Evolutionary conservation across 257 asterid species (phyloP).

Genomic region (Solanum piurae): DNA sequence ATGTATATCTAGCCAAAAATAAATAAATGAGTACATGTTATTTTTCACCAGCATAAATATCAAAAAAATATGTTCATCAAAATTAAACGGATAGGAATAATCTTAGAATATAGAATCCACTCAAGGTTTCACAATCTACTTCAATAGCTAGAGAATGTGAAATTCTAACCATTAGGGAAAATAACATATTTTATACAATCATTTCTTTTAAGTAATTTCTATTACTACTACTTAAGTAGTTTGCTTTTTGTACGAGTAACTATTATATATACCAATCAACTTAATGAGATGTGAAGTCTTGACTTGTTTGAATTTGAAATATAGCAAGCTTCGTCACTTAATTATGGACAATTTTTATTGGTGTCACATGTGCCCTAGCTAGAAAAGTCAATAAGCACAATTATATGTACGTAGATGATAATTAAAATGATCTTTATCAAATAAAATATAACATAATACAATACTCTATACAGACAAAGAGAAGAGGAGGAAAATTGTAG

Average conservation of each 20-base stretch:
- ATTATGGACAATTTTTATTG: background rate
- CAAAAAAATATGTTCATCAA: fast-evolving
- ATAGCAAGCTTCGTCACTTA: background rate
- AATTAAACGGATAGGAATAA: background rate
- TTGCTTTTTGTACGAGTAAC: background rate
- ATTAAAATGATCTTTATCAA: background rate
- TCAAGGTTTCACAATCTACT: background rate
- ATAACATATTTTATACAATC: background rate
- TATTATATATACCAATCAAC: background rate
- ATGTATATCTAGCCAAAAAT: background rate
- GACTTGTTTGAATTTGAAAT: background rate
- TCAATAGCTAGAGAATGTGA: background rate
- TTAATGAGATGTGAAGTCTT: background rate
- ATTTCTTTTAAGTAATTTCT: background rate
- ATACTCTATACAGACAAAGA: too few relatives aligned
- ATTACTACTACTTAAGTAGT: background rate
- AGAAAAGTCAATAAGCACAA: background rate
- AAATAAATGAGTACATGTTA: background rate
- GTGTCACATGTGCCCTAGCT: background rate
- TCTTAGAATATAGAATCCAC: background rate
- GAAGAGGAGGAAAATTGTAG: too few relatives aligned
- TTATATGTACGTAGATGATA: background rate
- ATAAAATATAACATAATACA: too few relatives aligned
- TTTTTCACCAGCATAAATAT: background rate
- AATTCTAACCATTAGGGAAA: background rate